Conservation (phyloP, 2,329 filamentous ascomycete species). For the Pseudocercospora eumusae region DNA sequence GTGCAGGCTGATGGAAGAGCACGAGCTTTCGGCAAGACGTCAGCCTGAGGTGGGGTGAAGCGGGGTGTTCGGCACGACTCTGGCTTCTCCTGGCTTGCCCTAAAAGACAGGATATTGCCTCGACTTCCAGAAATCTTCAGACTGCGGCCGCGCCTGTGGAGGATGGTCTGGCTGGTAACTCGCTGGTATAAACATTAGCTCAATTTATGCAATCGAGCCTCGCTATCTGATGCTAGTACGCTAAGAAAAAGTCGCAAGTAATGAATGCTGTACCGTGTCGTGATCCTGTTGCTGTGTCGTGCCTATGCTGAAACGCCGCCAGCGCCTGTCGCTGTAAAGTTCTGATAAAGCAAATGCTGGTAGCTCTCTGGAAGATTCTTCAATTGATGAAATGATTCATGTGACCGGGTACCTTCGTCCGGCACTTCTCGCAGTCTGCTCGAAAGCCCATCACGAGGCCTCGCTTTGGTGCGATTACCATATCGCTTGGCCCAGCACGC, state of each 20-base stretch:
- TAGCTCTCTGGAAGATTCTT: not conserved
- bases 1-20: not conserved
- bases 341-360: conserved; percentile 2
- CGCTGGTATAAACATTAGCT: conserved; percentile 1
- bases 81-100: not conserved
- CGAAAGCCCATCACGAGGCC: conserved; percentile 53
- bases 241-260: not conserved
- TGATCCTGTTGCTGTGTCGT: conserved; percentile 11
- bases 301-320: conserved; percentile 17
- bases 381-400: conserved; percentile 49
- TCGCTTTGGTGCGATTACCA: conserved; percentile 29
- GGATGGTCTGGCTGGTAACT: not conserved
- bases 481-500: conserved; percentile 17
- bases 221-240: conserved; percentile 4
- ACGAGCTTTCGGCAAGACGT: not conserved
- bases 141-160: not conserved
- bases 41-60: not conserved
- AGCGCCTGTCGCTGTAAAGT: conserved; percentile 26
- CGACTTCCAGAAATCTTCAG: not conserved
- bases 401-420: conserved; percentile 51
- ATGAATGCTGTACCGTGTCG: not conserved
- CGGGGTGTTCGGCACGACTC: not conserved
- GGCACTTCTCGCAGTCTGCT: conserved; percentile 54
- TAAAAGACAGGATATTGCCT: no score
- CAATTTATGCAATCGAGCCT: not conserved